Evolutionary conservation across 306 rosid genomes (phyloP).

Genomic region (Malus sylvestris): DNA sequence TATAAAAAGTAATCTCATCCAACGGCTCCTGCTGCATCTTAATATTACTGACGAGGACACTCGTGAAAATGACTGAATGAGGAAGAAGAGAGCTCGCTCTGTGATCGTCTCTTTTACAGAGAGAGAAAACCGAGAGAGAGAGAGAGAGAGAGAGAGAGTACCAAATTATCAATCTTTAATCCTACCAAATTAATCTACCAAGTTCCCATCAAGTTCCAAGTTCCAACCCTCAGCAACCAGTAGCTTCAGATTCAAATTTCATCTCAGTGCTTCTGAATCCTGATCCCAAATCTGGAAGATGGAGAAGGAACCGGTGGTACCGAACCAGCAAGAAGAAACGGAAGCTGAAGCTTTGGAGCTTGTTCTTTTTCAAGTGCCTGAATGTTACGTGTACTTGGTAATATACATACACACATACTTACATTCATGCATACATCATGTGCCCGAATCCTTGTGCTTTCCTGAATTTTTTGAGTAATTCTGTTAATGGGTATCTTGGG

Average conservation of each 20-base stretch:
- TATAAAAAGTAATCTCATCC: not conserved
- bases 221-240: conserved; percentile 8
- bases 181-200: no score
- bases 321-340: conserved; percentile 31
- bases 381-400: conserved; percentile 91
- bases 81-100: not conserved
- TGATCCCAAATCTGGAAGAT: conserved; percentile 34
- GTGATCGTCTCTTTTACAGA: not conserved
- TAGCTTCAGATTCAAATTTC: conserved; percentile 14
- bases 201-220: not conserved
- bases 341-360: conserved; percentile 68
- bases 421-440: not conserved
- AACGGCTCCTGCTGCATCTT: not conserved
- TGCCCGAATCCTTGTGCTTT: not conserved
- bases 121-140: not conserved
- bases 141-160: no score
- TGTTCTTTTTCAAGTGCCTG: conserved; percentile 86
- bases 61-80: not conserved
- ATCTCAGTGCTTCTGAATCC: not conserved
- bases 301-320: conserved; percentile 47
- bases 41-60: not conserved
- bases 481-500: conserved; percentile 13
- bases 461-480: not conserved
- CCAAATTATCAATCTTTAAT: no score
- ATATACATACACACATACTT: not conserved